Evolutionary conservation across 345 rosid genomes (phyloP).

Genomic region (Rhodamnia rubescens): DNA sequence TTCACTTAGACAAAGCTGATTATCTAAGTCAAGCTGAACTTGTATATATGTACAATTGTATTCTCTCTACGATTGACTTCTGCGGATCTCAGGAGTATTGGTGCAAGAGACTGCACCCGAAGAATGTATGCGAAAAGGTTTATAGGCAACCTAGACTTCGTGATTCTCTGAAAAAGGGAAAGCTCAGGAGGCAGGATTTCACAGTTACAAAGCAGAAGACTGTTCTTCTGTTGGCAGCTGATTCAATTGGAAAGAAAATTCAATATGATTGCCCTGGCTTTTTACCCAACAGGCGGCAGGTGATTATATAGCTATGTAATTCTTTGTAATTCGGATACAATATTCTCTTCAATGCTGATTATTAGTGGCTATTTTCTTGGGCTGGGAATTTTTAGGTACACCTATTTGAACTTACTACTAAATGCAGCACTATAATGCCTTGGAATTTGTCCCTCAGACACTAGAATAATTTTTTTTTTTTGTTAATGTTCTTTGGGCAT

Average conservation of each 20-base stretch:
- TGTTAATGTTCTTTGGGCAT: neutral
- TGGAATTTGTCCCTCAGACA: neutral
- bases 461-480: neutral
- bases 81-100: conserved; percentile 65
- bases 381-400: neutral
- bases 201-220: conserved; percentile 68
- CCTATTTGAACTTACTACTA: neutral
- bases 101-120: conserved; percentile 97
- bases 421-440: neutral
- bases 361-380: neutral
- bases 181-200: conserved; percentile 82
- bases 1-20: neutral
- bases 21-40: neutral
- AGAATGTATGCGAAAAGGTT: conserved; percentile 90
- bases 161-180: conserved; percentile 75
- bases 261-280: conserved; percentile 83
- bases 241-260: conserved; percentile 77
- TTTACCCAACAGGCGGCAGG: conserved; percentile 91
- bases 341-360: neutral
- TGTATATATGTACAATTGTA: neutral
- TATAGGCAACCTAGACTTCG: conserved; percentile 86
- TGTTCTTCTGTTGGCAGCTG: conserved; percentile 68
- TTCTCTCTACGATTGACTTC: neutral
- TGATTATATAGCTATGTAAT: conserved; percentile 11
- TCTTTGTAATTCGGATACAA: neutral